A percentile compares a stretch with the other conserved stretches of the same genome.
These are phyloP conservation scores for Crithidia sp. DNA, from an alignment of 208 protist species.

Conservation along the genomic window DNA sequence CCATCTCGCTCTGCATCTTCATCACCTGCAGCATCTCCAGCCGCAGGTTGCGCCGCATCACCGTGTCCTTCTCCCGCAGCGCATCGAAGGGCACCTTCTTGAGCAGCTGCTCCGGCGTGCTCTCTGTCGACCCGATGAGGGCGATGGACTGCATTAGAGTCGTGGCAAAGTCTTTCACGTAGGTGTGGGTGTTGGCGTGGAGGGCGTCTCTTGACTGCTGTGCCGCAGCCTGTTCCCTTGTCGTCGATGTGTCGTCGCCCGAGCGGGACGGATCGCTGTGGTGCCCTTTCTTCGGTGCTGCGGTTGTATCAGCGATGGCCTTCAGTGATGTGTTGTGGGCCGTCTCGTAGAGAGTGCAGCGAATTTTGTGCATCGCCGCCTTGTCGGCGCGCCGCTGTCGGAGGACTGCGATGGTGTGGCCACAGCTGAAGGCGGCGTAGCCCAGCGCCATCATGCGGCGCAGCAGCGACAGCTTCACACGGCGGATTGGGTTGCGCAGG, in stretches of 20 bases:
- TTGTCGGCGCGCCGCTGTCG: slow-evolving; percentile 30
- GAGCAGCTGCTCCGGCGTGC: slow-evolving; percentile 34
- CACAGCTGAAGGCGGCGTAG: slow-evolving; percentile 43
- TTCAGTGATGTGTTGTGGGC: neutral
- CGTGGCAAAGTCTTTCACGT: slow-evolving; percentile 31
- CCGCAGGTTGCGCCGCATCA: slow-evolving; percentile 45
- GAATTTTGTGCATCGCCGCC: slow-evolving; percentile 27
- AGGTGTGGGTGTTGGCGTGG: slow-evolving; percentile 32
- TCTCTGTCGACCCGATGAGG: slow-evolving; percentile 28
- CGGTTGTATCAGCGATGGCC: neutral
- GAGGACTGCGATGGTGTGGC: slow-evolving; percentile 24
- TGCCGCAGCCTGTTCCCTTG: neutral
- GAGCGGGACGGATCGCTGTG: neutral
- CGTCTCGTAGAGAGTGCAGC: slow-evolving; percentile 9
- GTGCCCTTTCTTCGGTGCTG: neutral
- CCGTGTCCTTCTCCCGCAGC: slow-evolving; percentile 28
- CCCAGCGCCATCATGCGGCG: slow-evolving; percentile 37
- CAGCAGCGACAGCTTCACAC: slow-evolving; percentile 42
- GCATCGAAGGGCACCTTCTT: slow-evolving; percentile 39
- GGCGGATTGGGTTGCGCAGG: slow-evolving; percentile 43
- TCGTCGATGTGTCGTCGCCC: neutral
- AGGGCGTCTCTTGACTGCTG: slow-evolving; percentile 6
- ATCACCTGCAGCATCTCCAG: slow-evolving; percentile 37
- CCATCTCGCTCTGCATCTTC: slow-evolving; percentile 14
- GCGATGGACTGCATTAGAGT: slow-evolving; percentile 17